Percentiles rank a stretch among this genome's conserved stretches.
Conservation (phyloP, 805 yeast genomes). For the Metschnikowia cubensis region DNA sequence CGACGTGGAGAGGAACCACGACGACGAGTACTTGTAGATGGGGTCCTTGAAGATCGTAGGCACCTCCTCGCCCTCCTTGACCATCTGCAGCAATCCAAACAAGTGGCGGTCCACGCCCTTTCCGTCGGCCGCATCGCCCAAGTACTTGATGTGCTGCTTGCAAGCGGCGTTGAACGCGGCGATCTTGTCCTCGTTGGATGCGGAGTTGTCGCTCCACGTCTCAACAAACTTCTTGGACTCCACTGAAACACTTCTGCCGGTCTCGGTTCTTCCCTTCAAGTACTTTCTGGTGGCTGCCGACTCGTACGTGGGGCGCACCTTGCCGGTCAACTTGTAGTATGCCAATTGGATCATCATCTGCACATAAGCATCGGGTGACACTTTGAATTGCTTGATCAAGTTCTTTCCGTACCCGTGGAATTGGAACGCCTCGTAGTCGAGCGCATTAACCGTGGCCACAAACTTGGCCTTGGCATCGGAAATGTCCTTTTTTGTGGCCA, state of each 20-base stretch:
- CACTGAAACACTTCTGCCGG: constrained; percentile 77
- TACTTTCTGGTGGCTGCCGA: constrained; percentile 91
- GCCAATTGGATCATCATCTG: constrained; percentile 92
- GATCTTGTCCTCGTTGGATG: constrained; percentile 53
- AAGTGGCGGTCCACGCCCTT: constrained; percentile 91
- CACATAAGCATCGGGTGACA: constrained; percentile 89
- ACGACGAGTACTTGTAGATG: constrained; percentile 65
- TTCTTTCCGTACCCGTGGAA: constrained; percentile 84
- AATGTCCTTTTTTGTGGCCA: constrained; percentile 49
- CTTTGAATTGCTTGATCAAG: constrained; percentile 76
- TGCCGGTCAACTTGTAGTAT: constrained; percentile 77
- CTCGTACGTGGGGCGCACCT: constrained; percentile 86
- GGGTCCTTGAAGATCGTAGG: constrained; percentile 77
- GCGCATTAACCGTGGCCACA: constrained; percentile 51
- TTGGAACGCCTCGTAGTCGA: constrained; percentile 75
- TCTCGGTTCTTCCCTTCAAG: constrained; percentile 90
- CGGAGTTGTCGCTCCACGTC: constrained; percentile 60
- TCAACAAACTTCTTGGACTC: constrained; percentile 69
- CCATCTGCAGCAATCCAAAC: constrained; percentile 77
- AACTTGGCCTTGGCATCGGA: constrained; percentile 54
- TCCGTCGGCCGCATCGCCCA: constrained; percentile 77
- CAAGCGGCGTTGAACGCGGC: constrained; percentile 68
- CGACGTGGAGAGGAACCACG: constrained; percentile 87
- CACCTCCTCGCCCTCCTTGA: constrained; percentile 51
- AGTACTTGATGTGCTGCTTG: constrained; percentile 67